Conservation (phyloP, 2,329 filamentous ascomycete species). For the Macrophomina tecta region DNA sequence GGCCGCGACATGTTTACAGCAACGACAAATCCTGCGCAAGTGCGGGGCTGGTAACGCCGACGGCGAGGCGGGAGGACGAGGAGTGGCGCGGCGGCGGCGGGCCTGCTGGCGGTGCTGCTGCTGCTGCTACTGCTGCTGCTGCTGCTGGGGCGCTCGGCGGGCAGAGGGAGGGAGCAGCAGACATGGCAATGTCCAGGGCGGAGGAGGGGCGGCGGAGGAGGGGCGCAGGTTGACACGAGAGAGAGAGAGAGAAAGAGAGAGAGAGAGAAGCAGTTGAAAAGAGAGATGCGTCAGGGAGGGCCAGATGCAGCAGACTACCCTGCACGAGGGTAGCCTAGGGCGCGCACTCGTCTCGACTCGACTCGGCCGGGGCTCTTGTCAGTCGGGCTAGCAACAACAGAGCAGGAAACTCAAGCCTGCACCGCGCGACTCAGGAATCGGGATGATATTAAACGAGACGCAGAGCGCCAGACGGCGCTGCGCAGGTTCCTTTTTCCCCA, state of each 20-base stretch:
- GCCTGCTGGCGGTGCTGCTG: not conserved
- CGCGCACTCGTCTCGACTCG: not conserved
- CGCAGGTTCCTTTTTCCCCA: slow-evolving; percentile 27
- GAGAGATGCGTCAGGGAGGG: not conserved
- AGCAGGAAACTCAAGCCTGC: slow-evolving; percentile 18
- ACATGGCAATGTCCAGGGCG: slow-evolving; percentile 15
- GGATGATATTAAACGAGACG: slow-evolving; percentile 21
- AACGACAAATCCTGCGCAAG: not conserved
- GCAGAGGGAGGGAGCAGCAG: slow-evolving; percentile 7
- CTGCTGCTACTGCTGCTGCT: slow-evolving; percentile 4
- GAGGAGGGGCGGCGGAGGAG: not conserved
- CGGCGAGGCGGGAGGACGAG: not conserved
- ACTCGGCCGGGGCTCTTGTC: slow-evolving; percentile 8
- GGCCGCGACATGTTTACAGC: slow-evolving; percentile 60
- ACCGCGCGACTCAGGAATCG: slow-evolving; percentile 24
- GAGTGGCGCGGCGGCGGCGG: not conserved
- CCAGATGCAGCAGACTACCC: not conserved
- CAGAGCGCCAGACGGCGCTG: not conserved
- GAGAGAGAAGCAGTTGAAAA: slow-evolving; percentile 5
- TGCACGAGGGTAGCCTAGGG: slow-evolving; percentile 2
- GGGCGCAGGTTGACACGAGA: not conserved
- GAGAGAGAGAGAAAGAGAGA: not conserved
- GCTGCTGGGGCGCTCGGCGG: slow-evolving; percentile 21
- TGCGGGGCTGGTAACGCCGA: not conserved
- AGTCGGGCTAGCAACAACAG: slow-evolving; percentile 18